Evolutionary conservation across 768 basidiomycete genomes (phyloP).

Genomic region (Rhodotorula taiwanensis): DNA sequence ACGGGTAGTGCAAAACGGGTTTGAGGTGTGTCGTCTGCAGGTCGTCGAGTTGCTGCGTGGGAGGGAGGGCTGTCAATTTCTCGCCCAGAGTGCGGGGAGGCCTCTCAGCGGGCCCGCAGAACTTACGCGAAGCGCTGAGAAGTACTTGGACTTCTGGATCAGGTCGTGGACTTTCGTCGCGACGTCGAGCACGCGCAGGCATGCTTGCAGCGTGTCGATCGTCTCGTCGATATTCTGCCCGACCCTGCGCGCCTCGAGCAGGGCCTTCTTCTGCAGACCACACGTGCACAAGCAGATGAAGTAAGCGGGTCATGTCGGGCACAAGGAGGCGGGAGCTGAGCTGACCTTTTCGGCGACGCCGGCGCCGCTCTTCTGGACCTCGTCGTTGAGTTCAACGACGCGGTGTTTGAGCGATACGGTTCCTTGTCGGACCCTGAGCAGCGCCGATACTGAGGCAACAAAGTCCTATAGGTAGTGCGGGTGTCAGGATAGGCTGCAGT

Average conservation of each 20-base stretch:
- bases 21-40: slow-evolving; percentile 68
- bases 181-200: slow-evolving; percentile 83
- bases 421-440: slow-evolving; percentile 91
- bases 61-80: no score
- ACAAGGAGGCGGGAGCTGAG: background rate
- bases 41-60: slow-evolving; percentile 63
- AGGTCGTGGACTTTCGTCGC: slow-evolving; percentile 86
- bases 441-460: slow-evolving; percentile 89
- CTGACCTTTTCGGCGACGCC: slow-evolving; percentile 72
- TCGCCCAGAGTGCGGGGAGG: background rate
- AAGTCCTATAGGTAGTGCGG: slow-evolving; percentile 55
- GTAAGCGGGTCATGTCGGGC: no score
- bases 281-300: no score
- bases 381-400: slow-evolving; percentile 78
- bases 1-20: slow-evolving; percentile 84
- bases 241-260: slow-evolving; percentile 85
- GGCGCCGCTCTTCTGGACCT: slow-evolving; percentile 78
- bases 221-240: slow-evolving; percentile 92
- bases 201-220: slow-evolving; percentile 89
- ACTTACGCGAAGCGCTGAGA: slow-evolving; percentile 83
- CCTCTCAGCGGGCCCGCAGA: slow-evolving; percentile 46
- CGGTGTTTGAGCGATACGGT: slow-evolving; percentile 88
- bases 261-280: slow-evolving; percentile 59
- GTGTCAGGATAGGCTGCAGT: no score
- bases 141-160: slow-evolving; percentile 88